A percentile compares a stretch with the other conserved stretches of the same genome.
phyloP scores from a whole-genome alignment of 2,329 filamentous ascomycete species.

The Cladosporium sp. region DNA sequence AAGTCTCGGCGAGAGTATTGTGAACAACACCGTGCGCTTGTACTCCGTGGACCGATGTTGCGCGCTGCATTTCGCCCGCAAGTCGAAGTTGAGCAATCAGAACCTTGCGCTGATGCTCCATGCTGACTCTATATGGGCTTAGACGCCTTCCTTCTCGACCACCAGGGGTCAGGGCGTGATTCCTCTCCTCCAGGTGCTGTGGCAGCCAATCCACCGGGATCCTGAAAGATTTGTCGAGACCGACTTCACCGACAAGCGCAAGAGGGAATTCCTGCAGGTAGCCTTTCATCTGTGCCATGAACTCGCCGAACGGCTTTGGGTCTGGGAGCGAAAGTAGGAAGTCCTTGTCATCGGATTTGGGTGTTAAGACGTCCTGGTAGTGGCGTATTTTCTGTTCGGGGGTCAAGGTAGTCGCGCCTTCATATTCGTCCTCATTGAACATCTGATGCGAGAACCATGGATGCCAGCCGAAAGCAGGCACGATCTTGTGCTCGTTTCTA shows the following conservation, averaged over 20 bases:
- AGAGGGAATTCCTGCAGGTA: conserved; percentile 56
- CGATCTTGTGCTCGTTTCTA: conserved; percentile 41
- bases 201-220: conserved; percentile 59
- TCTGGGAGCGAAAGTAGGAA: conserved; percentile 55
- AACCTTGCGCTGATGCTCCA: conserved; percentile 65
- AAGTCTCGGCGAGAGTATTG: conserved; percentile 60
- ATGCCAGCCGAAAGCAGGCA: conserved; percentile 83
- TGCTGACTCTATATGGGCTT: conserved; percentile 63
- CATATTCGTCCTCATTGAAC: conserved; percentile 53
- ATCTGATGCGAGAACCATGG: conserved; percentile 82
- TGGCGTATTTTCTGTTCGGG: conserved; percentile 51
- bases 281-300: conserved; percentile 52
- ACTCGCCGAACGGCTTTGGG: conserved; percentile 56
- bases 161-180: conserved; percentile 59
- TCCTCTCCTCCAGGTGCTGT: conserved; percentile 36
- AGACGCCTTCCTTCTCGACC: conserved; percentile 66
- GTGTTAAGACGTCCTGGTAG: conserved; percentile 62
- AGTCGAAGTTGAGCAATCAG: conserved; percentile 66
- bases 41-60: conserved; percentile 69
- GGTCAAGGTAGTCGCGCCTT: conserved; percentile 29
- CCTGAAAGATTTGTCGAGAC: conserved; percentile 72
- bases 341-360: conserved; percentile 47
- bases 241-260: conserved; percentile 72
- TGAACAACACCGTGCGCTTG: conserved; percentile 70
- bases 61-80: conserved; percentile 62